These are phyloP conservation scores for Anethum foeniculum DNA, from an alignment of 140 eudicot genomes.

Conservation along the genomic window DNA sequence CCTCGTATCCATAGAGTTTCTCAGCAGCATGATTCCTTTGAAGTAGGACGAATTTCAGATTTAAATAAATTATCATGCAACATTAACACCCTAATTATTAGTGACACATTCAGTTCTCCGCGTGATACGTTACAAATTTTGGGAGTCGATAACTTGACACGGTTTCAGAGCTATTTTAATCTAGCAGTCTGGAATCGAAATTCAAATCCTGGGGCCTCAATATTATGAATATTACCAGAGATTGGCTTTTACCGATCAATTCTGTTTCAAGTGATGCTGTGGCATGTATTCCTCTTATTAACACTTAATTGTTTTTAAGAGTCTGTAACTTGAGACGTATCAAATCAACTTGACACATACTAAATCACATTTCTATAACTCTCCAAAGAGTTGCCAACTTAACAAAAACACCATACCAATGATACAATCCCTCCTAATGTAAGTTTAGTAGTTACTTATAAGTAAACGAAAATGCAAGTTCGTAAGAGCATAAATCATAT, in stretches of 20 bases:
- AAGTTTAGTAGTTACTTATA: neutral
- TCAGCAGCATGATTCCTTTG: slow-evolving; percentile 80
- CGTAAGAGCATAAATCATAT: too few species aligned
- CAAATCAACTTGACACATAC: too few species aligned
- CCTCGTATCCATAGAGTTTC: slow-evolving; percentile 70
- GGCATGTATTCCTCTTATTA: too few species aligned
- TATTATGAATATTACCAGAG: too few species aligned
- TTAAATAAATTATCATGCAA: neutral
- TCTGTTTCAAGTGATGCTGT: too few species aligned
- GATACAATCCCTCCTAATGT: neutral
- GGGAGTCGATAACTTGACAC: neutral
- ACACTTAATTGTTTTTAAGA: neutral
- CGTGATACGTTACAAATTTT: neutral
- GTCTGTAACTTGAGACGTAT: neutral
- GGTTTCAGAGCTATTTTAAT: neutral
- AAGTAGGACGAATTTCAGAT: neutral
- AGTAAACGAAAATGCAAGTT: neutral
- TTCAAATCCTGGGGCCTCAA: too few species aligned
- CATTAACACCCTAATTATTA: too few species aligned
- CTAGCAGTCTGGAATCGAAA: neutral
- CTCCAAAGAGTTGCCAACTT: neutral
- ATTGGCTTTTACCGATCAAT: too few species aligned
- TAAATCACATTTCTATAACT: neutral
- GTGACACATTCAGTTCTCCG: neutral
- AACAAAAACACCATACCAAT: neutral